A percentile compares a stretch with the other conserved stretches of the same genome.
These are phyloP conservation scores for Septoria petroselini DNA, from an alignment of 2,329 filamentous ascomycete species.

Conservation along the genomic window DNA sequence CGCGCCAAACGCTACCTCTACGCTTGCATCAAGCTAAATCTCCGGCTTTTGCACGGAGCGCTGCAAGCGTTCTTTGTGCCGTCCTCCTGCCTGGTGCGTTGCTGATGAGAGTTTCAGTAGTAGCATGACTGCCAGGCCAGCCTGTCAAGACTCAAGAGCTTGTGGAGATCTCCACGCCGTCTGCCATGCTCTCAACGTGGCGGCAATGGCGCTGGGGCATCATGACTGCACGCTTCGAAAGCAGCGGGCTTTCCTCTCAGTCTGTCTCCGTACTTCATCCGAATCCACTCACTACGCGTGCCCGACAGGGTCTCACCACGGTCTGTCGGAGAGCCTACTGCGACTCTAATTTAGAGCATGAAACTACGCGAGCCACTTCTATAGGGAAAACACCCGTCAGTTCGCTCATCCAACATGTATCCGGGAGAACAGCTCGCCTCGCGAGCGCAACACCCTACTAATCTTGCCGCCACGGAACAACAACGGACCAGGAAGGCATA, in stretches of 20 bases:
- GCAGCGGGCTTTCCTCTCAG: not conserved
- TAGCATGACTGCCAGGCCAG: conserved; percentile 4
- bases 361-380: conserved; percentile 25
- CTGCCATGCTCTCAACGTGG: conserved; percentile 2
- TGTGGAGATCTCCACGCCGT: not conserved
- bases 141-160: not conserved
- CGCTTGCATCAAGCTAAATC: conserved; percentile 1
- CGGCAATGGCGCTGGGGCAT: not conserved
- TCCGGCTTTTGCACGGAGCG: not conserved
- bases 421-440: conserved; percentile 19
- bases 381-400: conserved; percentile 11
- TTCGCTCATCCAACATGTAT: conserved; percentile 14
- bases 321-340: conserved; percentile 24
- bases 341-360: conserved; percentile 28
- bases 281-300: conserved; percentile 3
- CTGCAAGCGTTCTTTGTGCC: not conserved
- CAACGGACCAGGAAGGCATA: conserved; percentile 17
- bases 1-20: not conserved
- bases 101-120: not conserved
- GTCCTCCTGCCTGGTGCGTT: conserved; percentile 3
- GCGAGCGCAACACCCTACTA: conserved; percentile 16
- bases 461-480: conserved; percentile 19
- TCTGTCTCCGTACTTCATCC: conserved; percentile 1
- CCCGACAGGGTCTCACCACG: conserved; percentile 3
- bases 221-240: not conserved